Evolutionary conservation across 306 rosid genomes (phyloP).

Genomic region (Fragaria ananassa): DNA sequence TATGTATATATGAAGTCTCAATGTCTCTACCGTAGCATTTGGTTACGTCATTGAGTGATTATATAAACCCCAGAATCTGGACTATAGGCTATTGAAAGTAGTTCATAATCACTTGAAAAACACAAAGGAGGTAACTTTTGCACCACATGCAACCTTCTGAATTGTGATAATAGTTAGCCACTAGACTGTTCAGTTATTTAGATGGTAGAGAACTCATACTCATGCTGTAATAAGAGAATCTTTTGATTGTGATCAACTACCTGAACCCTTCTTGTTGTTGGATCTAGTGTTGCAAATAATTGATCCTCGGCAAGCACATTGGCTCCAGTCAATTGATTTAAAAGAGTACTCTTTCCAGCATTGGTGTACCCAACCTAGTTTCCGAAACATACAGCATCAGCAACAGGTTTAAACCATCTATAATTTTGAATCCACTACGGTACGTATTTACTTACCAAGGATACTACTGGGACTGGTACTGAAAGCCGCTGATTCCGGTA

Average conservation of each 20-base stretch:
- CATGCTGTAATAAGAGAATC: constrained; percentile 3
- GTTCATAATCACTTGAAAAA: not conserved
- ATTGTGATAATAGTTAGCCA: not conserved
- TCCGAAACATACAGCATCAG: constrained; percentile 12
- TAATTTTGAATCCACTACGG: constrained; percentile 13
- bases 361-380: constrained; percentile 94
- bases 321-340: constrained; percentile 91
- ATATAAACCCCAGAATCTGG: not conserved
- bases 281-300: constrained; percentile 96
- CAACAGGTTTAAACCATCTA: not conserved
- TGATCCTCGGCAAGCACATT: constrained; percentile 92
- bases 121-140: not conserved
- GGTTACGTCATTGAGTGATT: not conserved
- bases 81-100: not conserved
- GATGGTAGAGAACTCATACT: not conserved
- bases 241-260: constrained; percentile 40
- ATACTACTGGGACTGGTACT: constrained; percentile 90
- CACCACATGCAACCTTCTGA: not conserved
- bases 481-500: constrained; percentile 74
- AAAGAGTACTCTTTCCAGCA: constrained; percentile 97
- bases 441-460: constrained; percentile 57
- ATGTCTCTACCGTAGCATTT: not conserved
- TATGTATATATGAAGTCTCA: not conserved
- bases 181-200: not conserved
- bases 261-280: constrained; percentile 98